Evolutionary conservation across 306 rosid genomes (phyloP), one percentile per base, ranked within the genome.

Genomic region (Abrus precatorius): DNA sequence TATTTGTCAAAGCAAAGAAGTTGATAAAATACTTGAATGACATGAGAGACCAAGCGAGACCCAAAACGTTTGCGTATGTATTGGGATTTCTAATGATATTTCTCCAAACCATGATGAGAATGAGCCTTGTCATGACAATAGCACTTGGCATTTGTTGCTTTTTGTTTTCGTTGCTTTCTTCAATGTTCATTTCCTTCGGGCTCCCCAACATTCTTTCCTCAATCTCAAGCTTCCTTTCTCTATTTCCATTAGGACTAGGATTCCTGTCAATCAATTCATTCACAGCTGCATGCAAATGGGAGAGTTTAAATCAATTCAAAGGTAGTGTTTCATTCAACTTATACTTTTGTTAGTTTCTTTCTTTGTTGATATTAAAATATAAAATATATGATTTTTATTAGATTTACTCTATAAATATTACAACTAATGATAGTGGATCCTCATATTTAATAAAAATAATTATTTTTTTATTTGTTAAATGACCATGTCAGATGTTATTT

Each of bases 51-150:
- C 98, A 91, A 6, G 64, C 44, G 0, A 93, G 72, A 49, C 97
- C 98, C 0, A 91, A 7, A 64, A 92, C 70, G 48, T 94, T 85
- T 0, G 97, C 87, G 48, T 89, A 86, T 0, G 94, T 88, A 77
- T 92, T 94, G 76, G 98, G 98, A 66, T 92, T 92, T 82, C 89
- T 65, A 1, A 89, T 84, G 68, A 94, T 97, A 79, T 88, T 94
- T 71, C 90, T 91, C 91, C 93, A 92, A 10, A 91, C 97, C 94
- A 88, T 88, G 54, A 83, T 81, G 32, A 92, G 87, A n/a, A 94
- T 90, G 32, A 94, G 94, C 76, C 92, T 89, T 30, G 91, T 86
- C 92, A 91, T 91, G 10, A 89, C 91, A 61, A 84, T 82, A 2
- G 88, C 81, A 5, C 91, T 91, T 52, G 93, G 93, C 91, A 89